Conservation (phyloP, 2,329 filamentous ascomycete species). For the Alternaria ventricosa region DNA sequence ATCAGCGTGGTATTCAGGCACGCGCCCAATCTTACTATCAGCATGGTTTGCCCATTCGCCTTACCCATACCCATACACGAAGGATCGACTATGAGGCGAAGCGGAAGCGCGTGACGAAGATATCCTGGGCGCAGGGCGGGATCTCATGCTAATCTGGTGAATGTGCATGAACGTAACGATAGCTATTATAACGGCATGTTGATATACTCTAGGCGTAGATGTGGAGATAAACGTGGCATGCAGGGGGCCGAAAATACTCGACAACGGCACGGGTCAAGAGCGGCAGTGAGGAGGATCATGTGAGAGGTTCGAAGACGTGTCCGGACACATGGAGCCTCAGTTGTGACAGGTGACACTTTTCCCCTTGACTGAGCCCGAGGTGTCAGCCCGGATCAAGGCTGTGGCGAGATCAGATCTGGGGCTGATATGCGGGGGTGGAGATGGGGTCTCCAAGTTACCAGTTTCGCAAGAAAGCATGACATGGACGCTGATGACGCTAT, state of each 20-base stretch:
- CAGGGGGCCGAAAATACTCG: not conserved
- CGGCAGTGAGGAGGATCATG: not conserved
- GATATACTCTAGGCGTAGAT: not conserved
- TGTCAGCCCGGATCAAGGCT: not conserved
- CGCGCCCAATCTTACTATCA: not conserved
- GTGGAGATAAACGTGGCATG: not conserved
- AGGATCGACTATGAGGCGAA: not conserved
- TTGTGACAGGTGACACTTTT: not conserved
- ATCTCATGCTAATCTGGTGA: not conserved
- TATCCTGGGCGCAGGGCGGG: not conserved
- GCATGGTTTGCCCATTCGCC: not conserved
- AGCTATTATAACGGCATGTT: not conserved
- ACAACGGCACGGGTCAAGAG: not conserved
- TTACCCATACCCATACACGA: not conserved
- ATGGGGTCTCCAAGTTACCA: not conserved
- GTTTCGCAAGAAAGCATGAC: not conserved
- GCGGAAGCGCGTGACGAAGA: not conserved
- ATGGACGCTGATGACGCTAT: not conserved
- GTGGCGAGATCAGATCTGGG: not conserved
- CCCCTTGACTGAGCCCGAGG: not conserved
- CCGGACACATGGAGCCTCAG: not conserved
- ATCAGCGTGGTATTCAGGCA: not conserved
- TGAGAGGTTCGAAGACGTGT: not conserved
- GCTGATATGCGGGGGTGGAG: constrained; percentile 1
- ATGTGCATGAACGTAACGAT: not conserved